Conservation (phyloP, 176 grass and related monocot species). For the Triticum dicoccoides region DNA sequence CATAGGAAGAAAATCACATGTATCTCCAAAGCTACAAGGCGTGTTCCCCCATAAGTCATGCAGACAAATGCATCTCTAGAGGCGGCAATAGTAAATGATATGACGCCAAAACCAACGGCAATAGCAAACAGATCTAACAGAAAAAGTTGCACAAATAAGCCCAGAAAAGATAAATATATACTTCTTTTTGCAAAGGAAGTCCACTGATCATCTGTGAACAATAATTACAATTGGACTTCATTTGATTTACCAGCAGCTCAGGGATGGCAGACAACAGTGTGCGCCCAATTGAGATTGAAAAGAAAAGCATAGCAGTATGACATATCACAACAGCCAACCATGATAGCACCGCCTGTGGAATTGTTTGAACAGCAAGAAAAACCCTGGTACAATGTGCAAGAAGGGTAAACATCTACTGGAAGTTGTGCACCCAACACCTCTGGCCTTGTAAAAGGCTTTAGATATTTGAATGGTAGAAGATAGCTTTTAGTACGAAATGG, state of each 20-base stretch:
- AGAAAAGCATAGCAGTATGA: constrained; percentile 33
- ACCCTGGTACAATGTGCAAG: constrained; percentile 25
- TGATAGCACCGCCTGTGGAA: constrained; percentile 26
- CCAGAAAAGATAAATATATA: neutral
- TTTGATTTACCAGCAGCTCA: constrained; percentile 22
- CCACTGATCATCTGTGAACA: constrained; percentile 5
- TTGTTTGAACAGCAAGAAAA: constrained; percentile 25
- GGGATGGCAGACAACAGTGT: constrained; percentile 42
- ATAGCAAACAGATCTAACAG: constrained; percentile 45
- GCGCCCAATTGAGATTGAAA: constrained; percentile 45
- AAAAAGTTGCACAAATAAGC: constrained; percentile 13
- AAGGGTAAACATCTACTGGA: neutral
- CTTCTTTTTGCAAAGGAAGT: neutral
- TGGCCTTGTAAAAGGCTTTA: neutral
- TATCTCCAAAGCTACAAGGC: constrained; percentile 29
- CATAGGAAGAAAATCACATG: constrained; percentile 39
- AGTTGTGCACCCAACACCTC: neutral
- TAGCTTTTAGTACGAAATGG: neutral
- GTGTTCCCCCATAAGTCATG: constrained; percentile 12
- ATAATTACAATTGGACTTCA: constrained; percentile 53
- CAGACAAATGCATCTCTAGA: constrained; percentile 22
- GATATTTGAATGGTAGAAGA: neutral
- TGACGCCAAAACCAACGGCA: constrained; percentile 32
- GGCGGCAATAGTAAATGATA: constrained; percentile 32
- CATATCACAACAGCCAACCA: constrained; percentile 39